phyloP scores from a whole-genome alignment of 2,329 filamentous ascomycete species.

The Calcarisporium arbuscula region DNA sequence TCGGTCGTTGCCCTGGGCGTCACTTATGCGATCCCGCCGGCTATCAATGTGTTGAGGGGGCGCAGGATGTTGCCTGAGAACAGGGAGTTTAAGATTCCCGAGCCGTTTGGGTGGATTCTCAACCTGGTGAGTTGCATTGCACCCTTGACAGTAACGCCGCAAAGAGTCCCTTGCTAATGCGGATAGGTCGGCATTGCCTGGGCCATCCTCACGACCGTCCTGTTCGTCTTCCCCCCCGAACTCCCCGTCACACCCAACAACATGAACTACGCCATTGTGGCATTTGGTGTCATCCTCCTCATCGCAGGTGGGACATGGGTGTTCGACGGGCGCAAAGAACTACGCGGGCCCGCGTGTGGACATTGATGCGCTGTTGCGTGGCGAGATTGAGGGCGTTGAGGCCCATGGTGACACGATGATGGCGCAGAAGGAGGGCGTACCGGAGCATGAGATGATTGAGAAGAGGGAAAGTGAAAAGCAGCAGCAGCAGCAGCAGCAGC shows the following conservation, averaged over 20 bases:
- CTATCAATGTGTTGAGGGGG: conserved; percentile 62
- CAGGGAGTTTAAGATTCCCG: conserved; percentile 29
- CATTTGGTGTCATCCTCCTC: conserved; percentile 40
- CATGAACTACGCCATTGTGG: conserved; percentile 57
- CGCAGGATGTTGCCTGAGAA: conserved; percentile 56
- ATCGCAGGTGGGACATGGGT: conserved; percentile 39
- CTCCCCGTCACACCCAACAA: conserved; percentile 57
- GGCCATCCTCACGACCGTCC: conserved; percentile 62
- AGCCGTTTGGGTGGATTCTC: conserved; percentile 28
- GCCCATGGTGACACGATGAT: neutral
- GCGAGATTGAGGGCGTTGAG: conserved; percentile 8
- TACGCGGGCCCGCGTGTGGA: conserved; percentile 27
- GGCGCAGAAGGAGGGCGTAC: neutral
- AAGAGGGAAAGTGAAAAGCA: neutral
- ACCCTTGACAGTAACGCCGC: neutral
- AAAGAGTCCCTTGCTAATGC: too few relatives aligned
- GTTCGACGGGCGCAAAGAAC: conserved; percentile 43
- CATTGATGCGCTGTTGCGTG: conserved; percentile 8
- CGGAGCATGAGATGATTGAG: conserved; percentile 3
- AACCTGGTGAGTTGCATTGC: conserved; percentile 17
- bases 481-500: too few relatives aligned
- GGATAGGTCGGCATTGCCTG: conserved; percentile 51
- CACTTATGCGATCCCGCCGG: conserved; percentile 68
- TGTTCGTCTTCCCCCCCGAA: conserved; percentile 68
- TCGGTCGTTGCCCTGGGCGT: conserved; percentile 68